A percentile compares a stretch with the other conserved stretches of the same genome.
Evolutionary conservation across 2,329 filamentous ascomycete species (phyloP).

Genomic region (Aspergillus neoniger): DNA sequence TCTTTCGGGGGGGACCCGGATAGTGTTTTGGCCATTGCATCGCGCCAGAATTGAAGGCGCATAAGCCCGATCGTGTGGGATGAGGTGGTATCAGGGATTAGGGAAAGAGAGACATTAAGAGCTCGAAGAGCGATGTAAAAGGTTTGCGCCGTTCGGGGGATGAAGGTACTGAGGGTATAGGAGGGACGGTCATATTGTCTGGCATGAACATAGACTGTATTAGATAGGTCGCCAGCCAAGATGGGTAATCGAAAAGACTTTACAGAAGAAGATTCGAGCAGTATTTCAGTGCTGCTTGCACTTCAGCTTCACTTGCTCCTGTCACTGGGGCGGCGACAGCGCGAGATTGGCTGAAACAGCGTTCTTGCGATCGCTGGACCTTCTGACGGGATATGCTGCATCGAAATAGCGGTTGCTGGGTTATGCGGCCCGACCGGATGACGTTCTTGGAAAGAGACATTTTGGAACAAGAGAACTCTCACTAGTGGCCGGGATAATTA

Average conservation of each 20-base stretch:
- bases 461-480: neutral
- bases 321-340: conserved; percentile 21
- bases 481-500: too few relatives aligned
- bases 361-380: conserved; percentile 19
- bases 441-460: conserved; percentile 23
- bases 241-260: neutral
- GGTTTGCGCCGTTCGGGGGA: conserved; percentile 72
- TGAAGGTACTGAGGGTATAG: conserved; percentile 80
- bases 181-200: conserved; percentile 90
- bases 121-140: conserved; percentile 88
- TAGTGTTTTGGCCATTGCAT: conserved; percentile 77
- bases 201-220: conserved; percentile 8
- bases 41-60: conserved; percentile 94
- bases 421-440: conserved; percentile 24
- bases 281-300: conserved; percentile 58
- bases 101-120: conserved; percentile 88
- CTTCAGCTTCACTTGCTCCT: conserved; percentile 47
- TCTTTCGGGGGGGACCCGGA: conserved; percentile 80
- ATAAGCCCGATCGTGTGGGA: conserved; percentile 83
- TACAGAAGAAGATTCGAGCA: conserved; percentile 59
- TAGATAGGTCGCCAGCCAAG: neutral
- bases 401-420: conserved; percentile 17
- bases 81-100: conserved; percentile 85
- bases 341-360: conserved; percentile 29
- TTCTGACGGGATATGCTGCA: conserved; percentile 1